A percentile compares a stretch with the other conserved stretches of the same genome.
Conservation (phyloP, 2,329 filamentous ascomycete genomes). For the Cladosporium cucumerinum region DNA sequence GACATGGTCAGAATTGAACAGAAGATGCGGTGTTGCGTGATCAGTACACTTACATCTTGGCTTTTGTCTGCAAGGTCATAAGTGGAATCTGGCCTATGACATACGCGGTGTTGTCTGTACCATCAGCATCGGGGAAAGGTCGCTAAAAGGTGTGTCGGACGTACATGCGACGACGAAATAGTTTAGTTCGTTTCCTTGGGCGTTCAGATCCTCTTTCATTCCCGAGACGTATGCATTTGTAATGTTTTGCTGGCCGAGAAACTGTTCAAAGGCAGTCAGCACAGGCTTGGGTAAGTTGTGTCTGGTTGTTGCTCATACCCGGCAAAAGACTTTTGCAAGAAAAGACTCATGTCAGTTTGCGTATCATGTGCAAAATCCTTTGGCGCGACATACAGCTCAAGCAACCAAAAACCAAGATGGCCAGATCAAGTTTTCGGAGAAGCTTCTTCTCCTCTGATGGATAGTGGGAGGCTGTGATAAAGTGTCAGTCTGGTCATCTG, state of each 20-base stretch:
- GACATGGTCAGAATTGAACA: not conserved
- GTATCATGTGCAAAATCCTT: not conserved
- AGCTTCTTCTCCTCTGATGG: conserved; percentile 47
- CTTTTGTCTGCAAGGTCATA: conserved; percentile 11
- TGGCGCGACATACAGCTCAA: not conserved
- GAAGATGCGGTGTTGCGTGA: not conserved
- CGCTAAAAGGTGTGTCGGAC: not conserved
- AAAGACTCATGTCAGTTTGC: not conserved
- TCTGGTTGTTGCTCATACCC: not conserved
- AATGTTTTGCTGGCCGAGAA: conserved; percentile 38
- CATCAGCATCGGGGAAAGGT: not conserved
- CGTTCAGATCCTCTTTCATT: conserved; percentile 52
- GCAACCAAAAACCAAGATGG: conserved; percentile 7
- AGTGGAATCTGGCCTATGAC: conserved; percentile 3
- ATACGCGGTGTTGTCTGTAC: conserved; percentile 4
- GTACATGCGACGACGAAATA: conserved; percentile 4
- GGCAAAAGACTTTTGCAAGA: not conserved
- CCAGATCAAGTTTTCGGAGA: conserved; percentile 49
- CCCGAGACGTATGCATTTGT: conserved; percentile 49
- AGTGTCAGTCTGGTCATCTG: not conserved
- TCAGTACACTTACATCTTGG: not conserved
- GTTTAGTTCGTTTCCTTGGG: conserved; percentile 55
- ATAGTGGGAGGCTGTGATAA: conserved; percentile 23
- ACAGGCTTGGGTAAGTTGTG: not conserved
- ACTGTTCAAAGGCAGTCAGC: conserved; percentile 37